Base-by-base conservation (phyloP, 768 basidiomycete genomes). In the Russula vinacea region DNA sequence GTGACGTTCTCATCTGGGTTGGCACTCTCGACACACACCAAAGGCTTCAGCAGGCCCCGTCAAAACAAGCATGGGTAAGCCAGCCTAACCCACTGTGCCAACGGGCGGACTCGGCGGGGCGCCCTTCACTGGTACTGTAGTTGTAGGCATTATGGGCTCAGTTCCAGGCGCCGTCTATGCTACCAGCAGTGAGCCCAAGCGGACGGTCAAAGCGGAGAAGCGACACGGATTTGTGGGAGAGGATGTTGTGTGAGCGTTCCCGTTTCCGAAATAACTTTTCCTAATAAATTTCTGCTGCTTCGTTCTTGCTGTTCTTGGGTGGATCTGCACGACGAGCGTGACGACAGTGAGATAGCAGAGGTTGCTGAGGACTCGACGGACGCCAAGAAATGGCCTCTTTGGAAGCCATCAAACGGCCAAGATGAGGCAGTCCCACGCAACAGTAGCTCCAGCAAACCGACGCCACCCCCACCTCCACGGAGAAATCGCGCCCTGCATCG, bases 171-270 rank as follows among this genome's bases (percentile, higher is more conserved):
- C 67, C 78, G 29, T n/a, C 57, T 29, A 24, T 60, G n/a, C 62
- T 67, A 44, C 62, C 58, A n/a, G 68, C 57, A n/a, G 68, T 1
- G 64, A 68, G 16, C 56, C 72, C n/a, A 73, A 69, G 66, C 80
- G 77, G 59, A 77, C 78, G 68, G 80, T 94, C 40, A 88, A 86
- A 74, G 77, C 94, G 52, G 81, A 85, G 72, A 89, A 85, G 71
- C 80, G 78, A 40, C 89, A 85, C 73, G 72, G 83, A 39, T 94
- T 89, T 70, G 92, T 90, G 1, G 92, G 92, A 26, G 86, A 93
- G 64, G 82, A 86, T 37, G 78, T 88, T 52, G 76, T 80, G 92
- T 93, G 73, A 70, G 87, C 79, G 3, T n/a, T 39, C 5, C 16
- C 3, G 49, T 24, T 24, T n/a, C 33, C 22, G 33, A 13, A n/a